Percentiles rank a stretch among this genome's conserved stretches.
Evolutionary conservation across 2,329 filamentous ascomycete species (phyloP).

Genomic region (Neopestalotiopsis rosae): DNA sequence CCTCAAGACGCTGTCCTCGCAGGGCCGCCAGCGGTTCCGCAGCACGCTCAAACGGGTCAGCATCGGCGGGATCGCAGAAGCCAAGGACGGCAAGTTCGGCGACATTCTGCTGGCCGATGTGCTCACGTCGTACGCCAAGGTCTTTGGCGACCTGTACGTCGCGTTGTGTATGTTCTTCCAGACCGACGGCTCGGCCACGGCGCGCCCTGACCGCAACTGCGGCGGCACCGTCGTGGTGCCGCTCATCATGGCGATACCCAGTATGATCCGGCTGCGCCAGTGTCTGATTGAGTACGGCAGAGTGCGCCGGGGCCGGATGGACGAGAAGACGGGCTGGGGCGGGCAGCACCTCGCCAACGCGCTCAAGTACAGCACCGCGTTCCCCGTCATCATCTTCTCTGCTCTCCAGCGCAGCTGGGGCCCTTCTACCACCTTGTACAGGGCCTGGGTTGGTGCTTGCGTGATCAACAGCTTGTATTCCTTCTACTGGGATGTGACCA

Average conservation of each 20-base stretch:
- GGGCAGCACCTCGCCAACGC: constrained; percentile 93
- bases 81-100: constrained; percentile 90
- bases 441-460: constrained; percentile 73
- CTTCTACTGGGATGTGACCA: constrained; percentile 98
- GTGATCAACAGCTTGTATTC: constrained; percentile 87
- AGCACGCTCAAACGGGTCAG: constrained; percentile 77
- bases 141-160: constrained; percentile 88
- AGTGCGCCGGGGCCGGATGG: constrained; percentile 64
- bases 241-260: constrained; percentile 82
- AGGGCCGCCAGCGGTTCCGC: constrained; percentile 78
- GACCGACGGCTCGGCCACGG: constrained; percentile 73
- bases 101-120: constrained; percentile 94
- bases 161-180: constrained; percentile 90
- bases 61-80: constrained; percentile 84
- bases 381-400: constrained; percentile 85
- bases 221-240: constrained; percentile 82
- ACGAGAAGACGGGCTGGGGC: constrained; percentile 68
- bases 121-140: constrained; percentile 91
- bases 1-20: constrained; percentile 68
- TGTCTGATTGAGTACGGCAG: constrained; percentile 88
- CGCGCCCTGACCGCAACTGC: constrained; percentile 79
- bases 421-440: constrained; percentile 51
- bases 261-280: constrained; percentile 85
- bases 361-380: constrained; percentile 90
- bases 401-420: constrained; percentile 70